Evolutionary conservation across 441 rosid genomes (phyloP), one percentile per base, ranked within the genome.

Genomic region (Populus hybrid): DNA sequence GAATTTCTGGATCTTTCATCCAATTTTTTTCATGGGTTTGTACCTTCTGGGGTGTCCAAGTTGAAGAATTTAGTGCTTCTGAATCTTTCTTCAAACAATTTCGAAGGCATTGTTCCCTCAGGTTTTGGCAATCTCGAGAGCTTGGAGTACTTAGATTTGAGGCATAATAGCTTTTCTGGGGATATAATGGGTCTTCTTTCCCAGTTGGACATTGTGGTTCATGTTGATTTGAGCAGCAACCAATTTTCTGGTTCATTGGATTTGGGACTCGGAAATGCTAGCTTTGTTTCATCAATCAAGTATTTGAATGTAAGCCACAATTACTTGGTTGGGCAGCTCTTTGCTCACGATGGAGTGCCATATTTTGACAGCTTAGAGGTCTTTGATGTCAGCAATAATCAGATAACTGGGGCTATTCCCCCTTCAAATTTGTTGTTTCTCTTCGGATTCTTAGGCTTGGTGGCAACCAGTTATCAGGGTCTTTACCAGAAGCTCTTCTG

Each of bases 351-450:
- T 78, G 94, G 93, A 56, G 85, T 90, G 77, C 91, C 96, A 4
- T 93, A 70, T 87, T 95, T 95, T 56, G 96, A 93, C 83, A 91
- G 91, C 72, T 84, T 92, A 77, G 97, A 95, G 79, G 97, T 93
- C 74, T 86, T 95, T 68, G 99, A 95, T 92, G 98, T 91, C 16
- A 90, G 93, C 81, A 76, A 87, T 75, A 93, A 92, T 81, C 86
- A 79, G 77, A 83, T 95, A 78, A 82, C 79, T 42, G 97, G 96
- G 21, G 81, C 81, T 12, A 75, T 92, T 77, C 97, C 96, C 68
- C 77, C 91, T 90, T 35, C 91, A 83, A 84, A 78, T 90, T 92
- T 77, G 85, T 92, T 64, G 90, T 93, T 81, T 93, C 97, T 72
- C 90, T 93, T 73, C 82, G 76, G 85, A 80, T 88, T 84, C 93